Percentiles rank a stretch among this genome's conserved stretches.
phyloP scores from a whole-genome alignment of 176 grass and related monocot genomes.

The Bothriochloa decipiens region DNA sequence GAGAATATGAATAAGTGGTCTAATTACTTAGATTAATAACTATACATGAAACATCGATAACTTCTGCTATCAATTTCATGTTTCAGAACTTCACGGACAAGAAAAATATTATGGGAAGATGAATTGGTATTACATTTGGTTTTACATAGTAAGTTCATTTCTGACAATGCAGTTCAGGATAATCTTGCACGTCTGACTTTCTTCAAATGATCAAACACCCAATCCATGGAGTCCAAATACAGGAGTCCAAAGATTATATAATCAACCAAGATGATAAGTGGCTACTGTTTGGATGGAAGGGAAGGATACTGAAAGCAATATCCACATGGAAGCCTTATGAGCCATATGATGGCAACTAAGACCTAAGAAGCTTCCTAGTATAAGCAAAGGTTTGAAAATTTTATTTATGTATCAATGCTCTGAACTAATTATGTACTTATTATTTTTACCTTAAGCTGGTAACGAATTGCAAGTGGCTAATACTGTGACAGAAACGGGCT shows the following conservation, averaged over 20 bases:
- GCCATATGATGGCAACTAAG: neutral
- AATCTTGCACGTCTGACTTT: neutral
- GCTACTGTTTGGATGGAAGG: conserved; percentile 47
- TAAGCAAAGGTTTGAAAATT: neutral
- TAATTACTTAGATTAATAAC: neutral
- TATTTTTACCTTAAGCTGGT: neutral
- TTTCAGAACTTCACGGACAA: neutral
- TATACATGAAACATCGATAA: neutral
- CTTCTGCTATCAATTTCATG: neutral
- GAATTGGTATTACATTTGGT: neutral
- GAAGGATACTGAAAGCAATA: conserved; percentile 34
- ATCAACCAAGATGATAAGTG: conserved; percentile 40
- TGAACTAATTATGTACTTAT: neutral
- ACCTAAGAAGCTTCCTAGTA: conserved; percentile 1
- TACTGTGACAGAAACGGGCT: neutral
- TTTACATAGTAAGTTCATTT: conserved; percentile 19
- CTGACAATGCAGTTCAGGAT: conserved; percentile 11
- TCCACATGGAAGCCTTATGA: conserved; percentile 40
- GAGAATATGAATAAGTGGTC: neutral
- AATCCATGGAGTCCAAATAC: conserved; percentile 5
- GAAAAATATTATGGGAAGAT: neutral
- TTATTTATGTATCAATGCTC: neutral
- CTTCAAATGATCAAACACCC: neutral
- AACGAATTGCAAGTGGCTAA: neutral
- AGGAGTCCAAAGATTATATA: conserved; percentile 34